Evolutionary conservation across 768 basidiomycete species (phyloP), one percentile per base, ranked within the genome.

Genomic region (Kwoniella shandongensis): DNA sequence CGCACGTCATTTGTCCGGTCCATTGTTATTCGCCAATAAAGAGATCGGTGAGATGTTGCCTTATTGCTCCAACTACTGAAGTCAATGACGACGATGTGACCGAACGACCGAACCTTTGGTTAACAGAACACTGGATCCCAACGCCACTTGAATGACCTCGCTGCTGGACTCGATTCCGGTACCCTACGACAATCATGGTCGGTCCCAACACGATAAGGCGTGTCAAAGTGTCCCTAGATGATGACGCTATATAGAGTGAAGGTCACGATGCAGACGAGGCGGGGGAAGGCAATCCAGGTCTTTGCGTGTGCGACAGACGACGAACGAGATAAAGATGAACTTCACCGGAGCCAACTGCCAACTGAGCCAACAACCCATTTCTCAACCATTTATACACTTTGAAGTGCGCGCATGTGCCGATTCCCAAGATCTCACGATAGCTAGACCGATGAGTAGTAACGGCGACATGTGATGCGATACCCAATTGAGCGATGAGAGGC

Each of bases 101-200:
- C 32, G 32, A 32, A 32, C 32, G 13, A 6, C 7, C 32, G 32
- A 32, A 32, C 32, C 6, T 32, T 32, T n/a, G 36, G 40, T 42
- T n/a, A 42, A 23, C 17, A 51, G n/a, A n/a, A 58, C 56, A 58
- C 56, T 60, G 59, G 41, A 60, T 52, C 46, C 59, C 59, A 60
- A 60, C 59, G 59, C 59, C 59, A 60, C 59, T 60, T 60, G 51
- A 60, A 54, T 54, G 39, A 60, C 59, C 59, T 60, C 59, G 59
- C 59, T 60, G 59, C 51, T 51, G 52, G 17, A 59, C 48, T 59
- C 51, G 57, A 30, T 51, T 51, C 47, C 50, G 35, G 35, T 52
- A 42, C 41, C 41, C 57, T 44, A 59, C 50, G 50, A 51, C 56
- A 48, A 53, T 50, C 46, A 47, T 41, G 41, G 42, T 18, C 32